Evolutionary conservation across 305 asterid species (phyloP).

Genomic region (Rubia balearica): DNA sequence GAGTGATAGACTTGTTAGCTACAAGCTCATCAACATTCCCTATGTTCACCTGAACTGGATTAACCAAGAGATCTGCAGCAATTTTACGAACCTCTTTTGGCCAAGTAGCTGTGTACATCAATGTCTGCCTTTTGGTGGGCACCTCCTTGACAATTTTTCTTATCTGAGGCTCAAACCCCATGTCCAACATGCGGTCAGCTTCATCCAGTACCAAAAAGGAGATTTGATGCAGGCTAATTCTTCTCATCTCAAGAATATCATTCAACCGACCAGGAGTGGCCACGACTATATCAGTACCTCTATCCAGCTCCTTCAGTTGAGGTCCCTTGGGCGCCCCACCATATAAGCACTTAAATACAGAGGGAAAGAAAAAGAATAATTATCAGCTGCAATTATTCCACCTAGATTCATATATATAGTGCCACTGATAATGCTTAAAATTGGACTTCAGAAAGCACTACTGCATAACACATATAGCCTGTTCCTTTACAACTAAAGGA

Average conservation of each 20-base stretch:
- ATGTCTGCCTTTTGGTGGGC: slow-evolving; percentile 81
- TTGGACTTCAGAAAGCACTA: neutral
- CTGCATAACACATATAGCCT: neutral
- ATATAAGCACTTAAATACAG: slow-evolving; percentile 53
- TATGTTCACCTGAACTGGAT: slow-evolving; percentile 92
- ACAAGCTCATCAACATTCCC: slow-evolving; percentile 90
- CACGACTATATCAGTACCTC: slow-evolving; percentile 90
- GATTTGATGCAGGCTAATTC: slow-evolving; percentile 78
- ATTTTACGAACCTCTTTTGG: slow-evolving; percentile 98
- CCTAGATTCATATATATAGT: neutral
- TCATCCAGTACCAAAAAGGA: slow-evolving; percentile 94
- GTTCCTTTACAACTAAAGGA: neutral
- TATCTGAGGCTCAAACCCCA: slow-evolving; percentile 99
- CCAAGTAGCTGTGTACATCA: slow-evolving; percentile 99
- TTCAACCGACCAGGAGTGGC: slow-evolving; percentile 99
- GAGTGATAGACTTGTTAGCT: slow-evolving; percentile 95
- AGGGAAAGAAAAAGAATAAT: neutral
- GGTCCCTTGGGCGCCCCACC: slow-evolving; percentile 95
- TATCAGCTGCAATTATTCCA: neutral
- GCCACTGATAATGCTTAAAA: neutral
- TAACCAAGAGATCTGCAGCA: slow-evolving; percentile 78
- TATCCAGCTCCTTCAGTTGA: slow-evolving; percentile 69
- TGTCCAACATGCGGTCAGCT: slow-evolving; percentile 99
- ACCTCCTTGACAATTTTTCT: slow-evolving; percentile 96
- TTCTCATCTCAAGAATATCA: slow-evolving; percentile 92